Percentiles rank a stretch among this genome's conserved stretches.
Conservation (phyloP, 2,329 filamentous ascomycete genomes). For the Periconia sp. region DNA sequence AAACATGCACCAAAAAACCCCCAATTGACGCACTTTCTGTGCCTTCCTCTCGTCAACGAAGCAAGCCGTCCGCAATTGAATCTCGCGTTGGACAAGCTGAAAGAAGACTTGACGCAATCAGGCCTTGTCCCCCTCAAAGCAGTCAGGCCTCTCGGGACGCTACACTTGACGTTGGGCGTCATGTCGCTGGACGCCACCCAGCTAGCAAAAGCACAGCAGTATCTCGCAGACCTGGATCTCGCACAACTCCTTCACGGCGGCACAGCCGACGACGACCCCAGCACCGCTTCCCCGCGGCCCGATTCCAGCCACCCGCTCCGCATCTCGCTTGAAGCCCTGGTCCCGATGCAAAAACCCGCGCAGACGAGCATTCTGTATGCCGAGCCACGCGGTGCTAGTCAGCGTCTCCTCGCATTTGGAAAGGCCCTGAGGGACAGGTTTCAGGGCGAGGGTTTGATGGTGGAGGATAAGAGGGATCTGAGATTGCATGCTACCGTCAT, state of each 20-base stretch:
- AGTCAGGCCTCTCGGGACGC: conserved; percentile 73
- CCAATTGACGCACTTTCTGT: conserved; percentile 72
- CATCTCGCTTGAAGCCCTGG: conserved; percentile 53
- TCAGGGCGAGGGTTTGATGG: conserved; percentile 57
- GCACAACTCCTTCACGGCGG: conserved; percentile 19
- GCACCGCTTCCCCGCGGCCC: conserved; percentile 23
- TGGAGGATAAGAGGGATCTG: conserved; percentile 63
- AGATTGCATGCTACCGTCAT: conserved; percentile 82
- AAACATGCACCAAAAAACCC: conserved; percentile 40
- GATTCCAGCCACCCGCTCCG: conserved; percentile 30
- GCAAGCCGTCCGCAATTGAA: conserved; percentile 66
- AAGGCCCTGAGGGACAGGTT: conserved; percentile 59
- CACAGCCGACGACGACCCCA: conserved; percentile 27
- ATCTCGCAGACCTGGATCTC: conserved; percentile 50
- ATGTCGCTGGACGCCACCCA: conserved; percentile 68
- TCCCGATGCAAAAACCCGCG: conserved; percentile 61
- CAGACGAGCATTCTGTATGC: conserved; percentile 68
- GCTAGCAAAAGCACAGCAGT: conserved; percentile 48
- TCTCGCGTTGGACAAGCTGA: conserved; percentile 63
- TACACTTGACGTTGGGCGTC: conserved; percentile 85
- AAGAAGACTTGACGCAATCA: conserved; percentile 52
- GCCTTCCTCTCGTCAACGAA: conserved; percentile 68
- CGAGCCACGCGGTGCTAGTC: conserved; percentile 57
- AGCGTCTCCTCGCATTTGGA: conserved; percentile 60
- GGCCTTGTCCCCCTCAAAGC: conserved; percentile 63